Percentiles rank a stretch among this genome's conserved stretches.
Evolutionary conservation across 2,329 filamentous ascomycete genomes (phyloP).

Genomic region (Fusarium begoniae): DNA sequence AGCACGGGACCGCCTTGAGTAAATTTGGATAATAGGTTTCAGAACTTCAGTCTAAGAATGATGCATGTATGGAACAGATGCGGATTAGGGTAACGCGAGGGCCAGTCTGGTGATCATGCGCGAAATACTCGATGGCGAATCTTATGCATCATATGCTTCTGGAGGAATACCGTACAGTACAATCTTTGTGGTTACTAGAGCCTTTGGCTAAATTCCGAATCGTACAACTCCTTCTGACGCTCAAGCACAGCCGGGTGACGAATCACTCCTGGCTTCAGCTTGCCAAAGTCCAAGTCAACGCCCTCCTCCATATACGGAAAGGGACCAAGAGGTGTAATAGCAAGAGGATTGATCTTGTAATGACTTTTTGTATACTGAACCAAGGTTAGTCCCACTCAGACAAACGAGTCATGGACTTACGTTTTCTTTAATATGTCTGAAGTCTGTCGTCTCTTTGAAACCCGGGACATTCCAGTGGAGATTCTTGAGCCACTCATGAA

Average conservation of each 20-base stretch:
- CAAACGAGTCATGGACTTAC: slow-evolving; percentile 1
- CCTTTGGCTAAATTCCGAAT: not conserved
- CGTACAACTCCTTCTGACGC: slow-evolving; percentile 38
- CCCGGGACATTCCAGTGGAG: slow-evolving; percentile 72
- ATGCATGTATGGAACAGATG: not conserved
- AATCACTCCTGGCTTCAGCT: slow-evolving; percentile 33
- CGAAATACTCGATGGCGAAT: not conserved
- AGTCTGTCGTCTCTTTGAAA: slow-evolving; percentile 67
- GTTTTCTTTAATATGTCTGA: slow-evolving; percentile 74
- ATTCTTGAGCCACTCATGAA: slow-evolving; percentile 74
- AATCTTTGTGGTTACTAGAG: not conserved
- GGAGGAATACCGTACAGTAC: too few relatives aligned
- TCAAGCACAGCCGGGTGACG: slow-evolving; percentile 38
- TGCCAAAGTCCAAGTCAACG: slow-evolving; percentile 31
- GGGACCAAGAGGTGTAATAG: slow-evolving; percentile 42
- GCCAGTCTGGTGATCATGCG: fast-evolving
- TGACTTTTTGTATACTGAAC: slow-evolving; percentile 42
- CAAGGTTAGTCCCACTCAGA: not conserved
- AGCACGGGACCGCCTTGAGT: not conserved
- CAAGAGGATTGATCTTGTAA: slow-evolving; percentile 39
- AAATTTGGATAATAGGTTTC: fast-evolving
- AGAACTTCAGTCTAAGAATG: not conserved
- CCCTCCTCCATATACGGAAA: slow-evolving; percentile 39
- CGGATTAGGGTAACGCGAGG: too few relatives aligned
- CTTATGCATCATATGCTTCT: fast-evolving